Percentiles rank a stretch among this genome's conserved stretches.
Evolutionary conservation across 169 alveolate species (phyloP).

Genomic region (Cryptosporidium muris): DNA sequence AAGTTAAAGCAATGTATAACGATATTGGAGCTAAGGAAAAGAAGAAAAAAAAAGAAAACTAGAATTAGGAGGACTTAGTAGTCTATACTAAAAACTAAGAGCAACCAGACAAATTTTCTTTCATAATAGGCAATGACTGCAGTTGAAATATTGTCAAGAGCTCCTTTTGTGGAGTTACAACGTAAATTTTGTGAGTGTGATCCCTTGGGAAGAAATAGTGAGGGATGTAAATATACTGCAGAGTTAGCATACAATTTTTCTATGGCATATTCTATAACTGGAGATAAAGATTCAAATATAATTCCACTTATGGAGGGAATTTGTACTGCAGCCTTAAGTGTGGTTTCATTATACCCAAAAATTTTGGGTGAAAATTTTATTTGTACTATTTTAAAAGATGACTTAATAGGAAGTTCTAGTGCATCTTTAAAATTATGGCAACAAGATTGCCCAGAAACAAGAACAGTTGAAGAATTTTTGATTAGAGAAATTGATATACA

Average conservation of each 20-base stretch:
- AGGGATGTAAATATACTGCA: background rate
- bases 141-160: too few species aligned
- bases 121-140: too few species aligned
- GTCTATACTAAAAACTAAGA: too few species aligned
- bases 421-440: constrained; percentile 22
- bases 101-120: too few species aligned
- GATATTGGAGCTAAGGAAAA: too few species aligned
- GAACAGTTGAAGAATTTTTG: constrained; percentile 52
- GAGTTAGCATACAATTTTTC: background rate
- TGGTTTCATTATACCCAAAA: constrained; percentile 3
- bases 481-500: constrained; percentile 26
- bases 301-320: constrained; percentile 40
- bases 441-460: constrained; percentile 24
- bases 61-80: too few species aligned
- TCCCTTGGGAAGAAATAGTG: background rate
- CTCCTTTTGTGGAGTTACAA: background rate
- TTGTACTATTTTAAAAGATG: constrained; percentile 29
- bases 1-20: too few species aligned
- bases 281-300: background rate
- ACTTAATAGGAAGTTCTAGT: constrained; percentile 11
- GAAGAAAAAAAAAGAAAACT: too few species aligned
- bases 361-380: constrained; percentile 37
- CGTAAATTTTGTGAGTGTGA: background rate
- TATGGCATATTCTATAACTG: background rate
- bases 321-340: constrained; percentile 30